A percentile compares a stretch with the other conserved stretches of the same genome.
Conservation (phyloP, 805 yeast species). For the Hanseniaspora meyeri region DNA sequence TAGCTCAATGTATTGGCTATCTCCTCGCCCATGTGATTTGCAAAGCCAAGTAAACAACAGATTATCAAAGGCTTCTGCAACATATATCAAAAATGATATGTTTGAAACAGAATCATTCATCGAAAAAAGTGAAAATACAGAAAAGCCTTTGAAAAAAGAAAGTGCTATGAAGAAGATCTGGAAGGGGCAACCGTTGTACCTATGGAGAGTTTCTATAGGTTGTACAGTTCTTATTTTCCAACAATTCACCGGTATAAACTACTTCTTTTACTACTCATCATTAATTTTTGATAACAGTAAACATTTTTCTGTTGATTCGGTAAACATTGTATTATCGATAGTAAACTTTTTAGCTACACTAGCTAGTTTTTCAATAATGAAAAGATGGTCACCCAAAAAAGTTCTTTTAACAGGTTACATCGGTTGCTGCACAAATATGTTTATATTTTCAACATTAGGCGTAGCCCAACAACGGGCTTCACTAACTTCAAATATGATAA, state of each 20-base stretch:
- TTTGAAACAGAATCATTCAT: background rate
- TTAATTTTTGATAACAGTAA: conserved; percentile 47
- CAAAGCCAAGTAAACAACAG: background rate
- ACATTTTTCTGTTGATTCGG: conserved; percentile 37
- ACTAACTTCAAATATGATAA: conserved; percentile 34
- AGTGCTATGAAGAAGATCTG: background rate
- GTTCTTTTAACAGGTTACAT: conserved; percentile 41
- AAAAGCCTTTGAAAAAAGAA: background rate
- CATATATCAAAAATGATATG: conserved; percentile 23
- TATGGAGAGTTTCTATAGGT: conserved; percentile 44
- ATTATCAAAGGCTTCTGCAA: background rate
- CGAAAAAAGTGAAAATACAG: background rate
- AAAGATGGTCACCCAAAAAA: conserved; percentile 41
- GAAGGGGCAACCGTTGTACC: conserved; percentile 16
- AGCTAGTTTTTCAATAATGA: conserved; percentile 40
- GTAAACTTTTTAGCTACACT: conserved; percentile 47
- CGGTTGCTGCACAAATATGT: conserved; percentile 44
- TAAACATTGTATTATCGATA: conserved; percentile 45
- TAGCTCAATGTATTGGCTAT: conserved; percentile 40
- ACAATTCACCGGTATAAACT: conserved; percentile 53
- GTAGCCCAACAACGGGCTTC: conserved; percentile 30
- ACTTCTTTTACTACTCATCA: conserved; percentile 55
- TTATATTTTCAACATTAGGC: conserved; percentile 51
- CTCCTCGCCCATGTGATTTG: conserved; percentile 51
- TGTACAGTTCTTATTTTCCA: conserved; percentile 47